Percentiles rank a stretch among this genome's conserved stretches.
Evolutionary conservation across 129 eudicot genomes (phyloP).

Genomic region (Pulicaria dysenterica): DNA sequence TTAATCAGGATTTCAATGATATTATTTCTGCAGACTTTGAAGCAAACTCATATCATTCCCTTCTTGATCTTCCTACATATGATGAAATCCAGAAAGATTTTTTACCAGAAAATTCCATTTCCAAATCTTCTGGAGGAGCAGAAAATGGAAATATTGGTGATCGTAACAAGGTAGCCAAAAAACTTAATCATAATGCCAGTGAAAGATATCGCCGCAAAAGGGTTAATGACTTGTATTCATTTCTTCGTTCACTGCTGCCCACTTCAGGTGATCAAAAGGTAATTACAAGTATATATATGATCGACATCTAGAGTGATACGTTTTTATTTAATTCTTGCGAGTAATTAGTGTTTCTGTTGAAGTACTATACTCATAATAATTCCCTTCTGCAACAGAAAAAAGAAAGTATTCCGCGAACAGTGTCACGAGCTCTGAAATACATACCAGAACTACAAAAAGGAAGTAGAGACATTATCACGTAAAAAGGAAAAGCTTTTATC

Average conservation of each 20-base stretch:
- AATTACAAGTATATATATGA: background rate
- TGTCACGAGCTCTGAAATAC: constrained; percentile 39
- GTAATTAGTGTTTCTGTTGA: background rate
- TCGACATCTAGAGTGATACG: background rate
- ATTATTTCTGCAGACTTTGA: background rate
- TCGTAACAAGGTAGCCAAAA: constrained; percentile 16
- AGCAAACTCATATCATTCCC: constrained; percentile 21
- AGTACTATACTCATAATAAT: background rate
- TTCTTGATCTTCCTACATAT: constrained; percentile 9
- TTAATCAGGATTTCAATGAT: background rate
- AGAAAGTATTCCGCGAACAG: constrained; percentile 40
- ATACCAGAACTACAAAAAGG: constrained; percentile 57
- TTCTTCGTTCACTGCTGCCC: constrained; percentile 39
- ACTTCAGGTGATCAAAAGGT: constrained; percentile 30
- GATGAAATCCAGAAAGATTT: constrained; percentile 21
- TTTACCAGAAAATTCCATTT: constrained; percentile 21
- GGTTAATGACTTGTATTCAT: constrained; percentile 32
- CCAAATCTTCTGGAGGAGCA: constrained; percentile 21
- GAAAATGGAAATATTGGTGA: background rate
- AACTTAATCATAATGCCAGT: constrained; percentile 40
- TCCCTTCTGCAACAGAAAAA: constrained; percentile 40
- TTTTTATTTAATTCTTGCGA: background rate
- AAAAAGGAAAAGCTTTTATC: constrained; percentile 34
- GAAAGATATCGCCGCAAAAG: constrained; percentile 45
- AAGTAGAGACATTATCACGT: constrained; percentile 33